Evolutionary conservation across 1,284 basidiomycete genomes (phyloP).

Genomic region (Lentinula novae-zelandiae): DNA sequence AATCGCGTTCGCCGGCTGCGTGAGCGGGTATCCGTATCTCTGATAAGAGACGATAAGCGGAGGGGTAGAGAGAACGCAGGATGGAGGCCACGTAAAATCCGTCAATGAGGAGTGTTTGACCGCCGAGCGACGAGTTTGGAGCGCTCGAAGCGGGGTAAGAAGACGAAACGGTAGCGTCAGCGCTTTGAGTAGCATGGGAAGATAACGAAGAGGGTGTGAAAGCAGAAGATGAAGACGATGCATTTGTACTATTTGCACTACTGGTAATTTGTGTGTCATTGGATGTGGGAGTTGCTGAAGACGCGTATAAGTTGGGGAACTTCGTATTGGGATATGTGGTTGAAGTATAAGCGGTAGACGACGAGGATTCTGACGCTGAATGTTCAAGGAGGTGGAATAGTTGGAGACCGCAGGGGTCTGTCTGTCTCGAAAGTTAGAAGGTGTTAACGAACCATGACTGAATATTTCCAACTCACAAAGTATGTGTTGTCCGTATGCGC

Average conservation of each 20-base stretch:
- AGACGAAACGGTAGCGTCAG: neutral
- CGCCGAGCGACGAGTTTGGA: slow-evolving; percentile 44
- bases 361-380: slow-evolving; percentile 29
- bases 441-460: neutral
- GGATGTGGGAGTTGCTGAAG: too few relatives aligned
- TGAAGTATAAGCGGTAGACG: neutral
- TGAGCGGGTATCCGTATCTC: slow-evolving; percentile 76
- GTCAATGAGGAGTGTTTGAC: slow-evolving; percentile 88
- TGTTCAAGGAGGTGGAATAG: slow-evolving; percentile 94
- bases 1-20: slow-evolving; percentile 77
- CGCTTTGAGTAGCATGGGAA: neutral
- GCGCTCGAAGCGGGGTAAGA: neutral
- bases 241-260: too few relatives aligned
- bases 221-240: neutral
- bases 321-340: neutral
- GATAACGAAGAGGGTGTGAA: neutral
- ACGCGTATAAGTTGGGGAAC: too few relatives aligned
- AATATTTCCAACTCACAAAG: slow-evolving; percentile 52
- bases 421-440: slow-evolving; percentile 39
- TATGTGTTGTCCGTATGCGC: slow-evolving; percentile 98
- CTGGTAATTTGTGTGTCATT: too few relatives aligned
- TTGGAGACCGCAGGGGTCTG: slow-evolving; percentile 91
- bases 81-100: slow-evolving; percentile 89
- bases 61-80: slow-evolving; percentile 71
- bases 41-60: slow-evolving; percentile 71